Evolutionary conservation across 2,329 filamentous ascomycete genomes (phyloP).

Genomic region (Leptodontidium sp.): DNA sequence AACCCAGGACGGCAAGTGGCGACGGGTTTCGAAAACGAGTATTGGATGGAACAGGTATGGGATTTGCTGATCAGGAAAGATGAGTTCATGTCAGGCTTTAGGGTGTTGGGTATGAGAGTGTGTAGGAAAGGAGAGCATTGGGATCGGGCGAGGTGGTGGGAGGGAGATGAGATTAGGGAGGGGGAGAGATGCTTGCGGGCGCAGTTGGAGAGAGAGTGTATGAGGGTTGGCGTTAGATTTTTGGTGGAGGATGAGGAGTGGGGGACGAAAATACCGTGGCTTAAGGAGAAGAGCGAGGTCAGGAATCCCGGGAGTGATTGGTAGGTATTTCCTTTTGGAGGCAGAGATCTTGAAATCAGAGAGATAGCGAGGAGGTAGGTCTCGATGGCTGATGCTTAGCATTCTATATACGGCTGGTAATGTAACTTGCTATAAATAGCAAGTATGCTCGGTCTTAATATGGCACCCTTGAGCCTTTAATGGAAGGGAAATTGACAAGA

Average conservation of each 20-base stretch:
- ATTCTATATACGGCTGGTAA: too few relatives aligned
- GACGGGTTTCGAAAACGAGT: conserved; percentile 13
- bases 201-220: conserved; percentile 15
- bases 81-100: conserved; percentile 3
- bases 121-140: not conserved
- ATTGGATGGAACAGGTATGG: conserved; percentile 17
- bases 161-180: not conserved
- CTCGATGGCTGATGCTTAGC: too few relatives aligned
- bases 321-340: not conserved
- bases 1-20: not conserved
- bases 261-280: conserved; percentile 23
- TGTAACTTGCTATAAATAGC: too few relatives aligned
- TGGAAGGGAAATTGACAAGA: too few relatives aligned
- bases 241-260: not conserved
- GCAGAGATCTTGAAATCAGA: too few relatives aligned
- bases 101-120: conserved; percentile 2
- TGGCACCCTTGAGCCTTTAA: too few relatives aligned
- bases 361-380: too few relatives aligned
- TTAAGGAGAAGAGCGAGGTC: conserved; percentile 20
- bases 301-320: conserved; percentile 27
- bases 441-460: too few relatives aligned
- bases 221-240: conserved; percentile 12
- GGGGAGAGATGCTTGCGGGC: not conserved
- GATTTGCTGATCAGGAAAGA: conserved; percentile 3
- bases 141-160: not conserved